A percentile compares a stretch with the other conserved stretches of the same genome.
Conservation (phyloP, 768 basidiomycete species). For the Rhodosporidiobolus odoratus region DNA sequence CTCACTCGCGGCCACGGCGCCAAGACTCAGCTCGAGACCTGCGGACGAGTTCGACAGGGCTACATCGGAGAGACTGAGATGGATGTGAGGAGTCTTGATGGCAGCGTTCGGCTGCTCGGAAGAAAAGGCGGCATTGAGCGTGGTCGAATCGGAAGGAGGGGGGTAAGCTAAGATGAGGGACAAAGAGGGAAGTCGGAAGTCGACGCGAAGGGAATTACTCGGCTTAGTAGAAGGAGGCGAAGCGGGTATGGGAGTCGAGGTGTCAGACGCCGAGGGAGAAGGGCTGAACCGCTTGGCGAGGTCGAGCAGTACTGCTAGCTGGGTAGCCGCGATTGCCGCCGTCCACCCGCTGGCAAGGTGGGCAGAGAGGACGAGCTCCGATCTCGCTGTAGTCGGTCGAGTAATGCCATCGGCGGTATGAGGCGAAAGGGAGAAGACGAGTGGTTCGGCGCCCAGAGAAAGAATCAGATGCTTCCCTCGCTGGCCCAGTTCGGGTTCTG, state of each 20-base stretch:
- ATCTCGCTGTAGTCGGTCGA: not conserved
- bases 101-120: too few species aligned
- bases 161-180: constrained; percentile 47
- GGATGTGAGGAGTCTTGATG: constrained; percentile 18
- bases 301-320: constrained; percentile 12
- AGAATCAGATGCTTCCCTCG: constrained; percentile 6
- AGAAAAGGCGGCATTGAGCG: not conserved
- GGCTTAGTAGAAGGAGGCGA: constrained; percentile 42
- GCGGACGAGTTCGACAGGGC: not conserved
- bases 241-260: not conserved
- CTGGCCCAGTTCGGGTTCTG: not conserved
- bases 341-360: not conserved
- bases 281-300: constrained; percentile 59
- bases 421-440: constrained; percentile 12
- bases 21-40: not conserved
- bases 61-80: constrained; percentile 7
- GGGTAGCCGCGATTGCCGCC: constrained; percentile 1
- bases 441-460: constrained; percentile 2
- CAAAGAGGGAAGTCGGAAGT: constrained; percentile 2
- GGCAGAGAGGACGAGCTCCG: not conserved
- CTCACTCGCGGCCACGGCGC: not conserved
- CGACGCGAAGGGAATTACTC: constrained; percentile 42
- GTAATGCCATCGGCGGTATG: too few species aligned
- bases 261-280: not conserved
- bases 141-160: too few species aligned